Conservation (phyloP, 768 basidiomycete genomes). For the Megacollybia marginata region DNA sequence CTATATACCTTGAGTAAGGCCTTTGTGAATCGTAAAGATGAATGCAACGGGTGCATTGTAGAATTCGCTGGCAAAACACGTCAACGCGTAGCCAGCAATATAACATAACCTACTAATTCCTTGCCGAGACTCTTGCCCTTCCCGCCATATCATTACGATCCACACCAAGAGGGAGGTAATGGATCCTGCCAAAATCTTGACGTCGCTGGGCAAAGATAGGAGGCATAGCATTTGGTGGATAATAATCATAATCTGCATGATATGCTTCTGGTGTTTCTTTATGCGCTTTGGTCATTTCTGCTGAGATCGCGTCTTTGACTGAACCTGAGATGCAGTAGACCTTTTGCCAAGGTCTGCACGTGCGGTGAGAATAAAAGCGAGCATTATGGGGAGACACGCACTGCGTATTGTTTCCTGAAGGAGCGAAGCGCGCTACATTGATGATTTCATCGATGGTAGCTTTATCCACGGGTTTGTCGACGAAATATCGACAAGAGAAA, state of each 20-base stretch:
- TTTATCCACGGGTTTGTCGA: slow-evolving; percentile 3
- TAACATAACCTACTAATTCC: slow-evolving; percentile 5
- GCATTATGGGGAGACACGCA: neutral
- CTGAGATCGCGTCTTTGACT: slow-evolving; percentile 3
- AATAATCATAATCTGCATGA: slow-evolving; percentile 3
- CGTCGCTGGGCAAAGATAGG: neutral
- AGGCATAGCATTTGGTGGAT: neutral
- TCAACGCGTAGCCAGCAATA: neutral
- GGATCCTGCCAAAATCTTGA: slow-evolving; percentile 4
- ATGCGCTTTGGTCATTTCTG: slow-evolving; percentile 8
- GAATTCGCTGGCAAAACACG: slow-evolving; percentile 3
- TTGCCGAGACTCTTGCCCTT: neutral
- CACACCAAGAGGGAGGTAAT: slow-evolving; percentile 1
- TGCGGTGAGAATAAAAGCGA: neutral
- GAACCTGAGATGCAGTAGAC: slow-evolving; percentile 8
- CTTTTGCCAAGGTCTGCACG: slow-evolving; percentile 9
- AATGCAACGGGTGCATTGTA: slow-evolving; percentile 10
- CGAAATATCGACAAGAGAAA: slow-evolving; percentile 9
- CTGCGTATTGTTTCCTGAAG: slow-evolving; percentile 11
- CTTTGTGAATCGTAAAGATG: slow-evolving; percentile 7
- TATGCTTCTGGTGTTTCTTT: neutral
- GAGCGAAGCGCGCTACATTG: slow-evolving; percentile 7
- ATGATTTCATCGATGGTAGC: slow-evolving; percentile 7
- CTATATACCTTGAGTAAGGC: slow-evolving; percentile 3
- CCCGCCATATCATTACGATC: neutral